These are phyloP conservation scores for Ehretia macrophylla DNA, from an alignment of 257 asterid genomes.

Conservation along the genomic window DNA sequence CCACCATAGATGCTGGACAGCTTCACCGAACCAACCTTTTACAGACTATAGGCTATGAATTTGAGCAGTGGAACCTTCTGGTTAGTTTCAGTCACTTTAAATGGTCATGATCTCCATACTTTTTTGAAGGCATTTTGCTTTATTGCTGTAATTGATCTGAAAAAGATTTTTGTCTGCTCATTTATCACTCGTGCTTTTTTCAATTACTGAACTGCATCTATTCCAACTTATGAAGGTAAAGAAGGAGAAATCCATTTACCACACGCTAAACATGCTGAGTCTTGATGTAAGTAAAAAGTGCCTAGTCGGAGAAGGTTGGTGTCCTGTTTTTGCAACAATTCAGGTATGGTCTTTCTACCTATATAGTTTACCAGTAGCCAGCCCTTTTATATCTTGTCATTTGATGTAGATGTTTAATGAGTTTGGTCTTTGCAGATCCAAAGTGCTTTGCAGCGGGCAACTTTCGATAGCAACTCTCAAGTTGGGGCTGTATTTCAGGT, in stretches of 20 bases:
- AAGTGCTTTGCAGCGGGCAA: slow-evolving; percentile 40
- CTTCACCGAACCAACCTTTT: slow-evolving; percentile 39
- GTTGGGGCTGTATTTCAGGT: slow-evolving; percentile 57
- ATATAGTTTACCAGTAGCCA: slow-evolving; percentile 1
- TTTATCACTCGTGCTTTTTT: neutral
- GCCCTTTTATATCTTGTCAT: neutral
- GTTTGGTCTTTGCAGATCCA: slow-evolving; percentile 34
- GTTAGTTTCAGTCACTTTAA: slow-evolving; percentile 26
- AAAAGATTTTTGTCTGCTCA: neutral
- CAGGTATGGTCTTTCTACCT: slow-evolving; percentile 27
- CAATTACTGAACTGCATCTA: slow-evolving; percentile 7
- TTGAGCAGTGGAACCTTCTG: slow-evolving; percentile 57
- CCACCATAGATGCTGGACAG: slow-evolving; percentile 52
- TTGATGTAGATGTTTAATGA: slow-evolving; percentile 1
- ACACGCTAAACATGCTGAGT: slow-evolving; percentile 54
- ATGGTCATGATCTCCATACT: neutral
- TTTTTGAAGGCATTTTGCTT: neutral
- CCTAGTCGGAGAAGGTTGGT: slow-evolving; percentile 77
- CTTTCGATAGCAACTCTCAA: slow-evolving; percentile 45
- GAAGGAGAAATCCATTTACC: slow-evolving; percentile 48
- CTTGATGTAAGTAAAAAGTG: slow-evolving; percentile 61
- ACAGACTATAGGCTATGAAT: slow-evolving; percentile 40
- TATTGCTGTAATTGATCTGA: neutral
- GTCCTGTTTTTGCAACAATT: slow-evolving; percentile 53
- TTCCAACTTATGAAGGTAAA: slow-evolving; percentile 40